Percentiles rank a stretch among this genome's conserved stretches.
phyloP scores from a whole-genome alignment of 2,329 filamentous ascomycete genomes.

The Meredithiella fracta region DNA sequence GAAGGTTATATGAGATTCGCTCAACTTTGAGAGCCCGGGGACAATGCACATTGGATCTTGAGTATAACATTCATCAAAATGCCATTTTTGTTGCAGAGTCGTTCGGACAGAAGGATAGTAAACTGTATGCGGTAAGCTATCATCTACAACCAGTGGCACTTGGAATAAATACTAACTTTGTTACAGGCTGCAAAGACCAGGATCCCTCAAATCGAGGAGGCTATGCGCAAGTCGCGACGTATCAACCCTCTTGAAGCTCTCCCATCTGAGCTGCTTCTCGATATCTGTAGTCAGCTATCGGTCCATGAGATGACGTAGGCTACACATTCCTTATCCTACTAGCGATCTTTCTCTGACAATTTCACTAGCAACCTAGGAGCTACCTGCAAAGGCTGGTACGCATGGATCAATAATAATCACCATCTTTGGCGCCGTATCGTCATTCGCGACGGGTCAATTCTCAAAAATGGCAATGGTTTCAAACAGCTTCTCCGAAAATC shows the following conservation, averaged over 20 bases:
- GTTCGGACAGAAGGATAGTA: no score
- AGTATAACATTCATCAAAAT: slow-evolving; percentile 4
- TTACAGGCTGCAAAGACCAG: neutral
- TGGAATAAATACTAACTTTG: no score
- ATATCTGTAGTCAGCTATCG: slow-evolving; percentile 5
- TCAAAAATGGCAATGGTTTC: no score
- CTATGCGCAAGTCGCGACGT: slow-evolving; percentile 5
- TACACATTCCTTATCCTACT: slow-evolving; percentile 1
- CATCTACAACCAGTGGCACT: no score
- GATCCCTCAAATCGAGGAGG: slow-evolving; percentile 5
- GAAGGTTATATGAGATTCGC: slow-evolving; percentile 29
- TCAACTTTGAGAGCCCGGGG: slow-evolving; percentile 25
- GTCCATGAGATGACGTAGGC: neutral
- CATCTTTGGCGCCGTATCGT: slow-evolving; percentile 1
- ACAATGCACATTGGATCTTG: slow-evolving; percentile 22
- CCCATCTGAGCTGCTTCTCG: slow-evolving; percentile 9
- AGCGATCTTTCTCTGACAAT: neutral
- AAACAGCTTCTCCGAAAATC: no score
- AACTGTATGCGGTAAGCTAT: no score
- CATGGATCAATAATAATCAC: neutral
- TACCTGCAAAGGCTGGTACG: slow-evolving; percentile 2
- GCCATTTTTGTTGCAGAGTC: slow-evolving; percentile 13
- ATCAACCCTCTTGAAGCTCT: slow-evolving; percentile 8
- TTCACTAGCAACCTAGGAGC: neutral
- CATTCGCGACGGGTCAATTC: neutral